Evolutionary conservation across 2,329 filamentous ascomycete species (phyloP), one percentile per base, ranked within the genome.

Genomic region (Magnaporthales sp.): DNA sequence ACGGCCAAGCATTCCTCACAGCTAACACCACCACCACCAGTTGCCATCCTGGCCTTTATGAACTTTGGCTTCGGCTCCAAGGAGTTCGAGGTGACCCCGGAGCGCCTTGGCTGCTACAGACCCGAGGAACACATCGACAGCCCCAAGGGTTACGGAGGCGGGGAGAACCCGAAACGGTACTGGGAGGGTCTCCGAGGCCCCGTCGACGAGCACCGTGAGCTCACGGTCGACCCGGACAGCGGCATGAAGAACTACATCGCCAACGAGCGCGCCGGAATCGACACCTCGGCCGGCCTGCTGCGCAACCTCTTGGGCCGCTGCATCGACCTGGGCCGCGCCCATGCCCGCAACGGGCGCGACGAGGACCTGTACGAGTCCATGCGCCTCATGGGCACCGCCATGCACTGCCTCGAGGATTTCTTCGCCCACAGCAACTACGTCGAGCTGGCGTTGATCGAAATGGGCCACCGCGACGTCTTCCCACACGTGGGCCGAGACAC

Each of bases 241-340:
- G 91, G 90, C 71, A 83, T 96, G 79, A 98, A 98, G 81, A 95
- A 93, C 76, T 97, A 97, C 78, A 97, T 97, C 77, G 92, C 93
- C 51, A 93, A 93, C 69, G 93, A 97, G 76, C 81, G 86, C 64
- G 79, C 84, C 67, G 86, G 86, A 60, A 95, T 96, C 75, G 91
- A 90, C 78, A 96, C 91, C 61, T 96, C 91, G 63, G 90, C 93
- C 67, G 82, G 84, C 63, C 87, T 96, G 73, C 86, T 96, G 68
- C 86, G 91, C 66, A 83, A 85, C 69, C 86, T 96, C 1, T 91
- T 97, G 69, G 79, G 82, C 62, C 82, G 84, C 69, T 92, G 86
- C 72, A 92, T 97, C 72, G 83, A 94, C 72, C 86, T 95, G 19
- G 93, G 88, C 61, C 89, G 92, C 68, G 83, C 83, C 62, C 97